Conservation (phyloP, 345 rosid species). For the Jatropha curcas region DNA sequence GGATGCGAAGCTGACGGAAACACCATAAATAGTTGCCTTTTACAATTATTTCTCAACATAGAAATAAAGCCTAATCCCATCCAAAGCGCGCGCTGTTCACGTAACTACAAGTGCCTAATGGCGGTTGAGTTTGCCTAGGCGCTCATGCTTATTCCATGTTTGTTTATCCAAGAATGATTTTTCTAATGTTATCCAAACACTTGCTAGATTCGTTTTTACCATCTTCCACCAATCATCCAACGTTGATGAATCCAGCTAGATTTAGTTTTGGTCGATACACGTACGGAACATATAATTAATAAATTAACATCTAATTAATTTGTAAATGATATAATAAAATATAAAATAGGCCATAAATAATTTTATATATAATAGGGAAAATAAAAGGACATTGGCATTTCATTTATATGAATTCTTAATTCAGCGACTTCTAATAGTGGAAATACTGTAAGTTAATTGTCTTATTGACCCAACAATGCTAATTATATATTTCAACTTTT, state of each 20-base stretch:
- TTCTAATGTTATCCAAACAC: background rate
- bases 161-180: background rate
- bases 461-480: no score
- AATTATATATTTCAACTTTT: no score
- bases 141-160: background rate
- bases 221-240: conserved; percentile 1
- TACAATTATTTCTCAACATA: background rate
- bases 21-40: background rate
- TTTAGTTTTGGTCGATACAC: background rate
- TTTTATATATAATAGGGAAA: no score
- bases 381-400: background rate
- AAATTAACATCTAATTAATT: no score
- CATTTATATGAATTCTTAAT: background rate
- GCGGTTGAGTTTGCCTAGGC: background rate
- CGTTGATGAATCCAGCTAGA: background rate
- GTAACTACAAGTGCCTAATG: background rate
- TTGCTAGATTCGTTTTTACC: background rate
- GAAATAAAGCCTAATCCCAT: background rate
- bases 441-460: background rate
- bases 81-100: background rate
- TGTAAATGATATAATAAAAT: no score
- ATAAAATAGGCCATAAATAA: no score
- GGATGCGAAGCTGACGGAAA: background rate
- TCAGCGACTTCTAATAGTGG: background rate
- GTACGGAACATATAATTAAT: background rate